Base-by-base conservation (phyloP, 2,329 filamentous ascomycete species). In the Periconia digitata region DNA sequence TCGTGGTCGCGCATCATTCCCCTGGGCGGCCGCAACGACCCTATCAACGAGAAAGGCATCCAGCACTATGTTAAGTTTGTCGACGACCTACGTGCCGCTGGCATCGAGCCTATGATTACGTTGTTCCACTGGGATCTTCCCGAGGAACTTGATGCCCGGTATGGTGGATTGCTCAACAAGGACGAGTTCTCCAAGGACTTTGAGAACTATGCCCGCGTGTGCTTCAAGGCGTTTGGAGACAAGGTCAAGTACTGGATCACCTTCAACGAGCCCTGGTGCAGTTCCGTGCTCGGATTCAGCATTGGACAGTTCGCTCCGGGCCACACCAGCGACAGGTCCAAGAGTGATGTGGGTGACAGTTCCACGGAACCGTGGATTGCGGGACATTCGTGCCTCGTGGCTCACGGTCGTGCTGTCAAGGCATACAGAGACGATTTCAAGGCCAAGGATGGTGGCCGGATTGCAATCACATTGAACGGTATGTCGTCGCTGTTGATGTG, bases 221-320 rank as follows among this genome's bases (percentile, higher is more conserved):
- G 90, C 62, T 95, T 91, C 75, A 79, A 86, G 66, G 82, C 85
- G 1, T 79, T 95, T 47, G 80, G 81, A 41, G 81, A 85, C 45
- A 86, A 85, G 71, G 89, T 91, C 63, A 90, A 90, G 76, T 80
- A 89, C 73, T 95, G 90, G 90, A 89, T 92, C 70, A 94, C 89
- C 21, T 90, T 92, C 75, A 94, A 94, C 70, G 90, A 95, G 76
- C 90, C 90, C 3, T 94, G 88, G 85, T 95, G 89, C 74, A 89
- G 84, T 55, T 84, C 86, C 44, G 85, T 94, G 52, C 79, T 94
- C 36, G 90, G 90, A 29, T 94, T 92, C 73, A 87, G 81, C 65
- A 83, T 81, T 36, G 90, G 90, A 22, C 76, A 84, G 53, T 91
- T 92, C 66, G 90, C 90, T 10, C 90, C 90, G 1, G 90, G 90